Base-by-base conservation (phyloP, 805 yeast genomes). In the Ogataea corticis region DNA sequence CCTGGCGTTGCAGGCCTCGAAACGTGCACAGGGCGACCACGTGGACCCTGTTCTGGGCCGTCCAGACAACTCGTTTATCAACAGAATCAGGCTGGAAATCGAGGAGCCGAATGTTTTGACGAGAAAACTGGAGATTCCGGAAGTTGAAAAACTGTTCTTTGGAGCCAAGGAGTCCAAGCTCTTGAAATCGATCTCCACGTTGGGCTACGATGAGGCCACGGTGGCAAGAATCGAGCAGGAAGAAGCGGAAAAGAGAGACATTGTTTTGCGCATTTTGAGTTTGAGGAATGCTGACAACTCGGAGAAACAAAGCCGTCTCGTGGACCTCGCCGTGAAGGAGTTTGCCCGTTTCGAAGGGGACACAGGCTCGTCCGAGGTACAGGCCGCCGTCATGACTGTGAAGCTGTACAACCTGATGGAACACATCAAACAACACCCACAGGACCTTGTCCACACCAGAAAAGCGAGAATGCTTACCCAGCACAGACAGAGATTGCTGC, bases 301-400 rank as follows among this genome's bases (percentile, higher is more conserved):
- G 15, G 90, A 87, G 51, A 71, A 73, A 46, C 71, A 75, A 57
- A 78, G 79, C 52, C 63, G 79, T 54, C 85, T 88, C 23, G 71
- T 80, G 2, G 68, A 68, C 37, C 64, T 85, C 37, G 97, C 97
- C 1, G 74, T 80, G 41, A 69, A 77, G 55, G 97, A 92, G 68
- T 91, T 92, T 66, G 82, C 80, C 56, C 76, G 96, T 58, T 75
- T 77, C 52, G 89, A 83, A 37, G 96, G 96, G 43, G 98, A 94
- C 64, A 87, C 97, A 1, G 97, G 96, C 2, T 87, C 96, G 2
- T 82, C 96, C 43, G 98, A 92, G 68, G 97, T 91, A 19, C 97
- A 91, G 67, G 97, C 98, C 2, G 98, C 97, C 2, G 77, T 87
- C 21, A 70, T 84, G 70, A 89, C 98, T 0, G 83, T 88, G 39